Conservation (phyloP, 768 basidiomycete species). For the Mrakia blollopis region DNA sequence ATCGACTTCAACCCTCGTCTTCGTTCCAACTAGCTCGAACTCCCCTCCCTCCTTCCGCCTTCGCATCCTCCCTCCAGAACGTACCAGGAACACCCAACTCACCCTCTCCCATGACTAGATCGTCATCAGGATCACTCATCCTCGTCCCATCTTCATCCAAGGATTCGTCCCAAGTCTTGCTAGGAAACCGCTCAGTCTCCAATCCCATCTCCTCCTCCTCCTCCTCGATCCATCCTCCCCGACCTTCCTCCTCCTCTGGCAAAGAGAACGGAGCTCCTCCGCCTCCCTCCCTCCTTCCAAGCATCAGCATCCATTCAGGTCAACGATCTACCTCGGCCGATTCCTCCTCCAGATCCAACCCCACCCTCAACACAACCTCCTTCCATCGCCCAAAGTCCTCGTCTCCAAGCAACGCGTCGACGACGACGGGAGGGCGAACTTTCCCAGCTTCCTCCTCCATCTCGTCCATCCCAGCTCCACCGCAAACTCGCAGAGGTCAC, state of each 20-base stretch:
- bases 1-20: neutral
- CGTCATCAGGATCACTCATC: neutral
- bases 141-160: neutral
- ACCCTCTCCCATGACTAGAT: neutral
- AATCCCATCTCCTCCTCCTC: neutral
- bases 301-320: no score
- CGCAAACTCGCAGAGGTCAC: conserved; percentile 3
- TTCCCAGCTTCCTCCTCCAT: neutral
- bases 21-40: neutral
- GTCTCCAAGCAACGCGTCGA: neutral
- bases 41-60: neutral
- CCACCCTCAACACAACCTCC: no score
- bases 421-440: neutral
- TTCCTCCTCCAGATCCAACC: no score
- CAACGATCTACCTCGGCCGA: no score
- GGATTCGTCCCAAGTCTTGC: neutral
- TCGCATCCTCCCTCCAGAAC: neutral
- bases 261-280: no score
- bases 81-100: neutral
- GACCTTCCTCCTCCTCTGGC: no score
- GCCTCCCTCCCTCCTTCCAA: no score
- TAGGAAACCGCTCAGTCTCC: neutral
- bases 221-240: neutral
- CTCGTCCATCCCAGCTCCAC: conserved; percentile 1
- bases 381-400: neutral